Conservation (phyloP, 2,329 filamentous ascomycete species). For the Fusarium liriodendri region DNA sequence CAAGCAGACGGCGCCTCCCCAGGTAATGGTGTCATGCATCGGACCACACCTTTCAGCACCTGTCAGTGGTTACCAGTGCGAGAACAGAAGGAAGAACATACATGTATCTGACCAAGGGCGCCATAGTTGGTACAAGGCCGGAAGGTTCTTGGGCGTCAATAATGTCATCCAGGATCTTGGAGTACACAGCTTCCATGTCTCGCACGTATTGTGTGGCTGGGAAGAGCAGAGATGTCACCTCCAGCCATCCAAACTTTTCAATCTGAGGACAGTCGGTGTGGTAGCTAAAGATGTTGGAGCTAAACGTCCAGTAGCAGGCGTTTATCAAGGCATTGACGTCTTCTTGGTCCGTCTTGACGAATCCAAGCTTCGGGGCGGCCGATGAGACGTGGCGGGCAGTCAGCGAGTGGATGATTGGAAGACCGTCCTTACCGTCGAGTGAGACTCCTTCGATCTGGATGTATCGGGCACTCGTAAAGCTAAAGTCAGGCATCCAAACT, state of each 20-base stretch:
- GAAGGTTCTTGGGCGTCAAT: slow-evolving; percentile 57
- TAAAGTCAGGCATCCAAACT: slow-evolving; percentile 54
- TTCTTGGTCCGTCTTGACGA: slow-evolving; percentile 53
- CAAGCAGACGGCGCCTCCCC: slow-evolving; percentile 54
- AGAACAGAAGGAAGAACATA: slow-evolving; percentile 6
- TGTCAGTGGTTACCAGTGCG: slow-evolving; percentile 1
- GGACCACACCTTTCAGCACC: slow-evolving; percentile 52
- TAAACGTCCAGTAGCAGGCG: slow-evolving; percentile 58
- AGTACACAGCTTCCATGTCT: slow-evolving; percentile 58
- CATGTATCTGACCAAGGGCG: slow-evolving; percentile 59
- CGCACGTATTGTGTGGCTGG: slow-evolving; percentile 59
- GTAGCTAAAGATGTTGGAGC: slow-evolving; percentile 57
- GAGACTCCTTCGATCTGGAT: slow-evolving; percentile 54
- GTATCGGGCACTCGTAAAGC: slow-evolving; percentile 55
- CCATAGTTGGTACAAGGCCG: slow-evolving; percentile 60
- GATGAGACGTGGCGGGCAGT: slow-evolving; percentile 54
- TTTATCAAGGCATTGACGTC: slow-evolving; percentile 56
- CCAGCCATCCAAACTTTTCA: slow-evolving; percentile 61
- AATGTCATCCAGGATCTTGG: slow-evolving; percentile 60
- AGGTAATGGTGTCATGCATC: slow-evolving; percentile 59
- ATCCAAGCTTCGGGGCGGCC: slow-evolving; percentile 50
- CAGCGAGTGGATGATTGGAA: slow-evolving; percentile 50
- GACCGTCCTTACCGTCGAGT: slow-evolving; percentile 32
- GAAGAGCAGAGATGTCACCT: slow-evolving; percentile 58
- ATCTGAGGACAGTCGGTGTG: slow-evolving; percentile 61